A percentile compares a stretch with the other conserved stretches of the same genome.
These are phyloP conservation scores for Rhododendron molle DNA, from an alignment of 148 eudicot genomes.

Conservation along the genomic window DNA sequence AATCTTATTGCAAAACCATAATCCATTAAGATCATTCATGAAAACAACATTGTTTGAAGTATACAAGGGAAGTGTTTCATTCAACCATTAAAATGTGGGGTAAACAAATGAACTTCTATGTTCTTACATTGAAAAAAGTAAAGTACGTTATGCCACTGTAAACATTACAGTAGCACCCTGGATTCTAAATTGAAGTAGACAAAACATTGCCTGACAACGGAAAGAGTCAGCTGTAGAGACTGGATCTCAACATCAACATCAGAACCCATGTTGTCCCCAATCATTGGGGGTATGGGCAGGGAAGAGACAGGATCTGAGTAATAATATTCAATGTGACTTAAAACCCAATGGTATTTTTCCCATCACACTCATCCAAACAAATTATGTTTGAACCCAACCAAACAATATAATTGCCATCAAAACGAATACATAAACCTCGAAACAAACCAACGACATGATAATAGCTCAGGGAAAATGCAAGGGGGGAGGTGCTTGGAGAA, in stretches of 20 bases:
- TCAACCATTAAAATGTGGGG: not conserved
- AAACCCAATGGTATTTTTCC: not conserved
- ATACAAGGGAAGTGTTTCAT: not conserved
- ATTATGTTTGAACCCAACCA: not conserved
- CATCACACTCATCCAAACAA: not conserved
- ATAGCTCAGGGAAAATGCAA: not conserved
- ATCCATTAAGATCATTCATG: not conserved
- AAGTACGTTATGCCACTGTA: not conserved
- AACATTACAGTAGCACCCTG: not conserved
- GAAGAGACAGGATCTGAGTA: not conserved
- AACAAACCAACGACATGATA: not conserved
- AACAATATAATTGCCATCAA: not conserved
- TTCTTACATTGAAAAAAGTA: not conserved
- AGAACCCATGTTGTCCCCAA: no score
- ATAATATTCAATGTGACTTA: not conserved
- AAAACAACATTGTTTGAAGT: not conserved
- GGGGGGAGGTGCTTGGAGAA: not conserved
- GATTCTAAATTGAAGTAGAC: not conserved
- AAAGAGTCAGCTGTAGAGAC: not conserved
- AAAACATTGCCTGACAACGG: not conserved
- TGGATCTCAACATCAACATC: no score
- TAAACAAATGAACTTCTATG: not conserved
- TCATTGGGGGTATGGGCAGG: no score
- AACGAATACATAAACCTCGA: not conserved
- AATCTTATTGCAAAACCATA: not conserved